A percentile compares a stretch with the other conserved stretches of the same genome.
phyloP scores from a whole-genome alignment of 768 basidiomycete species.

The Rhodotorula kratochvilovae region DNA sequence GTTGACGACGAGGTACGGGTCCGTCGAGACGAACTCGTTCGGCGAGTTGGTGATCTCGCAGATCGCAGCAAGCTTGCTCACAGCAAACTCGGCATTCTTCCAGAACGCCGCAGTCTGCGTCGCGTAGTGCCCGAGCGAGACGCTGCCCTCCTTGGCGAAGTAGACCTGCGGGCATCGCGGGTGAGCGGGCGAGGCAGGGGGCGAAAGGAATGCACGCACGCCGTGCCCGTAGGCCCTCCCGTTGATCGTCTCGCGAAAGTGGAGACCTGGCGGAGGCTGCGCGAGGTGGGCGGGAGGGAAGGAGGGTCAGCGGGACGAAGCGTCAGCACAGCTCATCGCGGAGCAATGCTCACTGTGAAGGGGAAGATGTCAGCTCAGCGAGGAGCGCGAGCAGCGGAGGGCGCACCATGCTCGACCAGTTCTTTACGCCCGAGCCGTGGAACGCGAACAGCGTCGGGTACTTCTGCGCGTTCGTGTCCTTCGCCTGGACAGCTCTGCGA shows the following conservation, averaged over 20 bases:
- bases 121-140: constrained; percentile 26
- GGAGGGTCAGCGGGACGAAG: not conserved
- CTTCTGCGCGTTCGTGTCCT: constrained; percentile 50
- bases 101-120: constrained; percentile 44
- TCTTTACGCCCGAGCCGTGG: constrained; percentile 50
- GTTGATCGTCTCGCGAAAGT: constrained; percentile 58
- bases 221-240: constrained; percentile 66
- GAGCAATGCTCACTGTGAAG: no score
- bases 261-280: constrained; percentile 61
- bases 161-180: constrained; percentile 47
- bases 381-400: constrained; percentile 50
- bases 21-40: constrained; percentile 54
- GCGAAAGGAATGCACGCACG: constrained; percentile 45
- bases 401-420: constrained; percentile 56
- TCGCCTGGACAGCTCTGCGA: constrained; percentile 46
- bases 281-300: not conserved
- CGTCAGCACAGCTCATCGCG: no score
- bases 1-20: constrained; percentile 57
- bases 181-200: not conserved
- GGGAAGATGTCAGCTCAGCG: no score
- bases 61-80: constrained; percentile 57
- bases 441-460: constrained; percentile 59
- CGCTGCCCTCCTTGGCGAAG: constrained; percentile 40
- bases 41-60: constrained; percentile 66
- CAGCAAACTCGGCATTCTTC: constrained; percentile 57